Evolutionary conservation across 352 stramenopile genomes (phyloP).

Genomic region (Pythium monospermum): DNA sequence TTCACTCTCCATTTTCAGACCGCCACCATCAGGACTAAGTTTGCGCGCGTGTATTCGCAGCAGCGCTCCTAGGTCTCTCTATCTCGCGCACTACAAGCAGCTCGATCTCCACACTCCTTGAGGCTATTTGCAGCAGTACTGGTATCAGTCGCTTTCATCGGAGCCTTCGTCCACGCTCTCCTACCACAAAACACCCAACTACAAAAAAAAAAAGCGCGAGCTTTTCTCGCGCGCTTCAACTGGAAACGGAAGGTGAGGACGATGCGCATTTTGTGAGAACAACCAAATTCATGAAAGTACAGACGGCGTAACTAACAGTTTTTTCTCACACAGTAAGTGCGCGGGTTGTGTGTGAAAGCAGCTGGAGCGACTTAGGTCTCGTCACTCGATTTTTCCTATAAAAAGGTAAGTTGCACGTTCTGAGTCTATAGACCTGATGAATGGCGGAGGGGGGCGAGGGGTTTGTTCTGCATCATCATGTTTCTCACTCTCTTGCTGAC

Average conservation of each 20-base stretch:
- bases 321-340: too few relatives aligned
- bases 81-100: slow-evolving; percentile 4
- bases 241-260: neutral
- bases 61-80: too few relatives aligned
- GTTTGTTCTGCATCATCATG: slow-evolving; percentile 14
- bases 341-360: too few relatives aligned
- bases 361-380: too few relatives aligned
- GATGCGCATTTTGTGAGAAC: neutral
- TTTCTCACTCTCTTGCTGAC: slow-evolving; percentile 28
- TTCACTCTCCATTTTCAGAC: slow-evolving; percentile 9
- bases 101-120: neutral
- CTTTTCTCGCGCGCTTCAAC: slow-evolving; percentile 37
- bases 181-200: too few relatives aligned
- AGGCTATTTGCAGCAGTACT: too few relatives aligned
- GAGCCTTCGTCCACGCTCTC: too few relatives aligned
- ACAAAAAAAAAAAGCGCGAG: slow-evolving; percentile 14
- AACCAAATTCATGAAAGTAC: neutral
- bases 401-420: too few relatives aligned
- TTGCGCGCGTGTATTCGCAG: too few relatives aligned
- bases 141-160: too few relatives aligned
- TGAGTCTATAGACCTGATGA: neutral
- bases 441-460: neutral
- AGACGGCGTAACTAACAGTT: neutral
- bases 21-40: slow-evolving; percentile 1
- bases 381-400: too few relatives aligned